Evolutionary conservation across 2,329 filamentous ascomycete species (phyloP).

Genomic region (Pseudocercospora fijiensis): DNA sequence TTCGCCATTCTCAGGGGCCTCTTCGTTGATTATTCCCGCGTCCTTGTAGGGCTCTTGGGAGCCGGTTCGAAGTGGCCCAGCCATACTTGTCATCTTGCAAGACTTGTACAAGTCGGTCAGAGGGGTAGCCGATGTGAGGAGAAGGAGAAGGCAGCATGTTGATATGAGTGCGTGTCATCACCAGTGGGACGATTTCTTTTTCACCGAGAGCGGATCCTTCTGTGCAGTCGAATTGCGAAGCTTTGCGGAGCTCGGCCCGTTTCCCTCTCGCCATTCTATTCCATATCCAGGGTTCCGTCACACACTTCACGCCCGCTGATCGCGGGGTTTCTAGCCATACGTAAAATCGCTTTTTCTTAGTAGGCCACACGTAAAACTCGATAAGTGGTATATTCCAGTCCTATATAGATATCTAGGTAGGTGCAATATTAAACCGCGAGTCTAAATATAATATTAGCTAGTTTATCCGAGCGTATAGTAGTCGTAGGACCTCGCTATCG

Average conservation of each 20-base stretch:
- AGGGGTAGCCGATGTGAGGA: neutral
- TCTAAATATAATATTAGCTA: no score
- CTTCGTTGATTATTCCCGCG: constrained; percentile 7
- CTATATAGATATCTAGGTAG: no score
- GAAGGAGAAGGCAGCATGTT: neutral
- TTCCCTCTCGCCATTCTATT: neutral
- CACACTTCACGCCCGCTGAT: no score
- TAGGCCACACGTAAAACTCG: no score
- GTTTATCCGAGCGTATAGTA: no score
- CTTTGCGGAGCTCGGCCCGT: neutral
- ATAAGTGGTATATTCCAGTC: no score
- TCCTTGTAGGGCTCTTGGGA: constrained; percentile 10
- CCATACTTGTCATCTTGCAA: neutral
- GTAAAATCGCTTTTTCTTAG: no score
- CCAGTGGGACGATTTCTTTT: neutral
- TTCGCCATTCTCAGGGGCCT: constrained; percentile 11
- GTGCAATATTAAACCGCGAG: no score
- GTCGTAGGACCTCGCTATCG: no score
- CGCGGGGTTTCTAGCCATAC: no score
- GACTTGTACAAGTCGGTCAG: neutral
- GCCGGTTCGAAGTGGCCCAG: neutral
- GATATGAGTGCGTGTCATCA: neutral
- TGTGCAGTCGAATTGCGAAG: neutral
- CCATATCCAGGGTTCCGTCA: no score
- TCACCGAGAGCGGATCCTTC: neutral